A percentile compares a stretch with the other conserved stretches of the same genome.
Conservation (phyloP, 441 rosid genomes). For the Populus hybrid region DNA sequence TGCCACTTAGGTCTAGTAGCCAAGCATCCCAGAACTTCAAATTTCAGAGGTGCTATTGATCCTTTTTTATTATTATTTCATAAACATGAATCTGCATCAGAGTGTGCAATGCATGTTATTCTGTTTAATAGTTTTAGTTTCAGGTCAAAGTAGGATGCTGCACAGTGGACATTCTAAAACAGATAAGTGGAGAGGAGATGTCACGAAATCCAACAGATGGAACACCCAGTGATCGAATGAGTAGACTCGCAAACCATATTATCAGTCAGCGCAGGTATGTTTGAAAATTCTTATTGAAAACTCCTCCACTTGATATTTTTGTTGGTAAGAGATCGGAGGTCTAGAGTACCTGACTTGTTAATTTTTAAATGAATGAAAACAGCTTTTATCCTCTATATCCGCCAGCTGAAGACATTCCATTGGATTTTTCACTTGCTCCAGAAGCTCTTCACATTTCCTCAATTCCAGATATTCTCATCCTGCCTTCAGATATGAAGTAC, state of each 20-base stretch:
- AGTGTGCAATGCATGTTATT: not conserved
- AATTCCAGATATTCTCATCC: slow-evolving; percentile 72
- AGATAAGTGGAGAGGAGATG: slow-evolving; percentile 87
- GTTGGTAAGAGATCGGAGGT: not conserved
- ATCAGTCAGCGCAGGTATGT: slow-evolving; percentile 73
- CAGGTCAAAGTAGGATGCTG: slow-evolving; percentile 94
- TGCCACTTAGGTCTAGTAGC: no score
- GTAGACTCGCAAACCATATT: slow-evolving; percentile 78
- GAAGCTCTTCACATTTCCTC: slow-evolving; percentile 58
- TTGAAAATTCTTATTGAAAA: not conserved
- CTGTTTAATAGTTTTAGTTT: slow-evolving; percentile 23
- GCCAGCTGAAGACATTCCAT: slow-evolving; percentile 75
- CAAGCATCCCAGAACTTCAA: not conserved
- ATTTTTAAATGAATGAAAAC: slow-evolving; percentile 22
- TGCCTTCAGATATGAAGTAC: slow-evolving; percentile 89
- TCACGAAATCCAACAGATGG: slow-evolving; percentile 64
- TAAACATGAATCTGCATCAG: not conserved
- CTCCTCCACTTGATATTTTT: not conserved
- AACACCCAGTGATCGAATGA: slow-evolving; percentile 65
- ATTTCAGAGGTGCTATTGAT: not conserved
- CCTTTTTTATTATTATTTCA: not conserved
- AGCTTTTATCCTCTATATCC: slow-evolving; percentile 95
- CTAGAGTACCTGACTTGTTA: slow-evolving; percentile 5
- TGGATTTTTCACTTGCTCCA: slow-evolving; percentile 76
- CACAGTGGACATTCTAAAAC: slow-evolving; percentile 85